Evolutionary conservation across 2,329 filamentous ascomycete species (phyloP), one percentile per base, ranked within the genome.

Genomic region (Diaporthe aspalathi): DNA sequence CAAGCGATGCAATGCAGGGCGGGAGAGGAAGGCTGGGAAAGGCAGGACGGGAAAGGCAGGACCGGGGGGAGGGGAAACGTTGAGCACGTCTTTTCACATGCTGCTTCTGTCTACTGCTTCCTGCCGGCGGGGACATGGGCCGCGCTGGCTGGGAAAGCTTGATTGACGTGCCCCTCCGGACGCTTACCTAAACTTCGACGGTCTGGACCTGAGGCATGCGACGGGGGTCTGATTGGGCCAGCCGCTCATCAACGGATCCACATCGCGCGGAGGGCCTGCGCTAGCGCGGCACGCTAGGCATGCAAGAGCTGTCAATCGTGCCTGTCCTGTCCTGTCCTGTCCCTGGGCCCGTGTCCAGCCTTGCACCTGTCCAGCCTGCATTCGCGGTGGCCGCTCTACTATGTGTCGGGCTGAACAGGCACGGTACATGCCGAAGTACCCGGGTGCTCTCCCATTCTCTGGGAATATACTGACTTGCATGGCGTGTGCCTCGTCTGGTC

Each of bases 221-320:
- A 53, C 49, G 1, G 52, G 20, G 27, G 12, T 16, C 1, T 60
- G n/a, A 68, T 68, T 68, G 67, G 67, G 11, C 45, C 20, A 5
- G 2, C 22, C 29, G 53, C 9, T 20, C 22, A 24, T 32, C 9
- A 3, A 12, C 1, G 32, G 47, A 0, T 45, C 67, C 67, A 68
- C 53, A 52, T 68, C 8, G 50, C 45, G 27, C 49, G 3, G 35
- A 68, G 67, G 67, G 53, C 67, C 67, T 68, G 40, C 67, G 67
- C 67, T 68, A 68, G 56, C n/a, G 22, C 17, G 2, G 22, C 2
- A 47, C 67, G 53, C 67, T 68, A 68, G 53, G 45, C 67, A 68
- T 68, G 53, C 53, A 68, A 68, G 54, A 60, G 45, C 32, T 60
- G 67, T 60, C 53, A 50, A 60, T 40, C 67, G 43, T 60, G 32